Percentiles rank a stretch among this genome's conserved stretches.
Evolutionary conservation across 768 basidiomycete genomes (phyloP).

Genomic region (Rhizopogon rudus): DNA sequence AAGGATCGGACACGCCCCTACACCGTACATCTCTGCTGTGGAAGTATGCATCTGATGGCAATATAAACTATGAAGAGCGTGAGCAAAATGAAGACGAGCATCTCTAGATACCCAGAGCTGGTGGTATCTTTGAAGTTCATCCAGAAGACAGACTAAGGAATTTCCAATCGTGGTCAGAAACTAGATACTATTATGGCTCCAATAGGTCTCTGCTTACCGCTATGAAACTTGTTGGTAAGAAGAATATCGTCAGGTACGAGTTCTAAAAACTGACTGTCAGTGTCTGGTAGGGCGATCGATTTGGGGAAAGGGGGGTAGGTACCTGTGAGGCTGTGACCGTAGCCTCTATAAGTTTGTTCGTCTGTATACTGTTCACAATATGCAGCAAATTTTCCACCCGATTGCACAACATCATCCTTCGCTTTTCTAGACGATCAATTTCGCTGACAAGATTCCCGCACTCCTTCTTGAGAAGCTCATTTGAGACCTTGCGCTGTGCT

Average conservation of each 20-base stretch:
- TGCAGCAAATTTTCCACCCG: conserved; percentile 34
- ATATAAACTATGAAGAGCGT: conserved; percentile 35
- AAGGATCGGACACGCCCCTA: conserved; percentile 19
- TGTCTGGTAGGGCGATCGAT: conserved; percentile 18
- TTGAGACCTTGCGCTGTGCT: conserved; percentile 15
- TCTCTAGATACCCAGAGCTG: background rate
- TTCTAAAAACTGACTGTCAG: conserved; percentile 14
- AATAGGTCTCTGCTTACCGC: conserved; percentile 15
- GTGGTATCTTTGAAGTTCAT: conserved; percentile 51
- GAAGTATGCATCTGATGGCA: conserved; percentile 33
- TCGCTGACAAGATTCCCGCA: conserved; percentile 43
- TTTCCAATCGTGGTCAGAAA: background rate
- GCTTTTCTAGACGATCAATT: conserved; percentile 41
- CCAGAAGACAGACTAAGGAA: conserved; percentile 43
- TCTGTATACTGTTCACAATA: conserved; percentile 48
- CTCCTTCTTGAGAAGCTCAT: conserved; percentile 38
- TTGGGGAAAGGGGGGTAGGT: background rate
- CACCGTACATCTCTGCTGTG: conserved; percentile 12
- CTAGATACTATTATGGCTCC: no score
- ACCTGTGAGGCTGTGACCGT: conserved; percentile 17
- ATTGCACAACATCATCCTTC: conserved; percentile 22
- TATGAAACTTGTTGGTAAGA: conserved; percentile 45
- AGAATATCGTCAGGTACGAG: conserved; percentile 55
- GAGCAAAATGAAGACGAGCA: no score
- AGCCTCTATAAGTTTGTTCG: conserved; percentile 45